Evolutionary conservation across 1,284 basidiomycete species (phyloP).

Genomic region (Amylostereum areolatum): DNA sequence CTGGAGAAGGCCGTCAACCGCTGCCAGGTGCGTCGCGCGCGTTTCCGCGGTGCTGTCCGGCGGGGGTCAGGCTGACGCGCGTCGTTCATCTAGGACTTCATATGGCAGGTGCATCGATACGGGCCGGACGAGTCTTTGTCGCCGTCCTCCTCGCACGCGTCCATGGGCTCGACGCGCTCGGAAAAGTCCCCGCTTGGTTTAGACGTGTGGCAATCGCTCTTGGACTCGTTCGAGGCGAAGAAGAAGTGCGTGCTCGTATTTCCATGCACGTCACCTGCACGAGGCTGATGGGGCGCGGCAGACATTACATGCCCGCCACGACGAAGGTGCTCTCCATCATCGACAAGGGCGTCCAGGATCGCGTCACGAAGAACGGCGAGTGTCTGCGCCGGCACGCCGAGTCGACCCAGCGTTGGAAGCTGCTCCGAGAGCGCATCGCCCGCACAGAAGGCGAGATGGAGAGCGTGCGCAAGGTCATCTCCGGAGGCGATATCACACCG

Average conservation of each 20-base stretch:
- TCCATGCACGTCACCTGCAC: constrained; percentile 2
- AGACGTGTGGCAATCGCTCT: constrained; percentile 57
- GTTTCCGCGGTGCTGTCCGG: not conserved
- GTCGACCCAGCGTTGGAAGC: constrained; percentile 79
- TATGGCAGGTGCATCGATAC: constrained; percentile 67
- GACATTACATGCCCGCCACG: constrained; percentile 89
- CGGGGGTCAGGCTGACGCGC: too few species aligned
- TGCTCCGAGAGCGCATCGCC: constrained; percentile 67
- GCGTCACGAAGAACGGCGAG: constrained; percentile 93
- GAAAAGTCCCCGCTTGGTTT: constrained; percentile 48
- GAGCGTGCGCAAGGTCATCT: constrained; percentile 54
- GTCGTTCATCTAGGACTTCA: constrained; percentile 56
- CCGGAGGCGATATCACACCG: constrained; percentile 43
- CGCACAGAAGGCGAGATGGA: constrained; percentile 83
- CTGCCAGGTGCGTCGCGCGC: constrained; percentile 56
- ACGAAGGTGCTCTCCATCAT: constrained; percentile 91
- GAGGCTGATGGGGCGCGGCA: constrained; percentile 21
- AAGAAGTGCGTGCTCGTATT: constrained; percentile 55
- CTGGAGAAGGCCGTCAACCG: constrained; percentile 85
- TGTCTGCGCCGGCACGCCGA: constrained; percentile 83
- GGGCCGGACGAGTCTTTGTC: constrained; percentile 42
- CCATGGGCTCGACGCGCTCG: constrained; percentile 39
- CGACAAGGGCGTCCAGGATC: constrained; percentile 85
- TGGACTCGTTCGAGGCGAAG: constrained; percentile 78
- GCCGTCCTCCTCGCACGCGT: constrained; percentile 37